Base-by-base conservation (phyloP, 306 rosid genomes). In the Quercus berberidifolia region DNA sequence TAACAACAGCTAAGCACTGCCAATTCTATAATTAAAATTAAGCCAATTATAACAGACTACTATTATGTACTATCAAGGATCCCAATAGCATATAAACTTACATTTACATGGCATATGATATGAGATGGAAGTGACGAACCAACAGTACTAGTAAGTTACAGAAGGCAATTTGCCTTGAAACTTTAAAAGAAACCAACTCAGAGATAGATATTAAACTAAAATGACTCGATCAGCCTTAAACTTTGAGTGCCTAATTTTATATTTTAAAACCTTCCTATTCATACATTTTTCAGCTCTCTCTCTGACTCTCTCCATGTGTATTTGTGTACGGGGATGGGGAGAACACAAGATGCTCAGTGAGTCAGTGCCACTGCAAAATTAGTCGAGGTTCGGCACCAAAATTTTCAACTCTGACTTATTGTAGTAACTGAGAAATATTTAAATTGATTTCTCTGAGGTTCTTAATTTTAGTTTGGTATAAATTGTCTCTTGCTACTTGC, bases 341-440 rank as follows among this genome's bases (percentile, higher is more conserved):
- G 54, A 12, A 12, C 54, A 49, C 54, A 49, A 49, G 54, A 49
- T 49, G 54, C 54, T 49, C 54, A 49, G 54, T 49, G 54, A 49
- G 84, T 79, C 79, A 77, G 75, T 72, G 83, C 54, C 68, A 28
- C 87, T 82, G 86, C 79, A 82, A 85, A 35, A 78, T 88, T 81
- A 87, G 82, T 57, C 74, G 51, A 58, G 85, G 86, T 83, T 83
- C 84, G 90, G 88, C 81, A 81, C 23, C 23, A 67, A 79, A 74
- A 71, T 80, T 85, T 75, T 75, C 88, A 82, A 78, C 86, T 77
- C 80, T 68, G 77, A 81, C 78, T 79, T 77, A 82, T 69, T 77
- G 78, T 74, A 76, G 23, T 74, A 81, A 80, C 77, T 49, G 31
- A 78, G 46, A 70, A 43, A 78, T 74, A 41, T 41, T 41, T 64